Evolutionary conservation across 2,329 filamentous ascomycete species (phyloP).

Genomic region (Alternaria atra): DNA sequence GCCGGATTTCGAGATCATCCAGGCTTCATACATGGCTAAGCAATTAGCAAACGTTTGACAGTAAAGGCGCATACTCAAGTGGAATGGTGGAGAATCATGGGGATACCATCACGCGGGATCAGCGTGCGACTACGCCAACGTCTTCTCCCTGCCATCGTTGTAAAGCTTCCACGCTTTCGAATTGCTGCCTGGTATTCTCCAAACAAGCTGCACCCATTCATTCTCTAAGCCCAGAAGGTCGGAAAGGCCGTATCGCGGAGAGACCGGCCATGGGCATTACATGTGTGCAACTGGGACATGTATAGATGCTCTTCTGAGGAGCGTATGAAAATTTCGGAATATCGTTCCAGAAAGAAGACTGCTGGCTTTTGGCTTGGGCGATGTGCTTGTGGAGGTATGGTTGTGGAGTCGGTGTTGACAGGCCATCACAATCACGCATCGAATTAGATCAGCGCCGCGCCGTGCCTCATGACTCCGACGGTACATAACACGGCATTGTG

Average conservation of each 20-base stretch:
- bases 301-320: not conserved
- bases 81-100: too few species aligned
- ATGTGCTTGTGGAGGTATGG: not conserved
- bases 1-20: not conserved
- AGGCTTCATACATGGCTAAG: too few species aligned
- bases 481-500: too few species aligned
- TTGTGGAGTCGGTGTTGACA: not conserved
- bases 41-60: not conserved
- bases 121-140: too few species aligned
- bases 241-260: too few species aligned
- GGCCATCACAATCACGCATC: not conserved
- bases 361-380: not conserved
- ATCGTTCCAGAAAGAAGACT: not conserved
- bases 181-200: not conserved
- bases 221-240: too few species aligned
- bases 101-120: too few species aligned
- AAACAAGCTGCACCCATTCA: too few species aligned
- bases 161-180: not conserved
- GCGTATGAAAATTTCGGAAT: not conserved
- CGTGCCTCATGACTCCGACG: too few species aligned
- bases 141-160: not conserved
- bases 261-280: not conserved
- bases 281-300: not conserved
- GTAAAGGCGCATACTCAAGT: not conserved
- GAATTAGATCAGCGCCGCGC: not conserved